Percentiles rank a stretch among this genome's conserved stretches.
phyloP scores from a whole-genome alignment of 2,329 filamentous ascomycete species.

The Immersiporthe knoxdaviesiana region DNA sequence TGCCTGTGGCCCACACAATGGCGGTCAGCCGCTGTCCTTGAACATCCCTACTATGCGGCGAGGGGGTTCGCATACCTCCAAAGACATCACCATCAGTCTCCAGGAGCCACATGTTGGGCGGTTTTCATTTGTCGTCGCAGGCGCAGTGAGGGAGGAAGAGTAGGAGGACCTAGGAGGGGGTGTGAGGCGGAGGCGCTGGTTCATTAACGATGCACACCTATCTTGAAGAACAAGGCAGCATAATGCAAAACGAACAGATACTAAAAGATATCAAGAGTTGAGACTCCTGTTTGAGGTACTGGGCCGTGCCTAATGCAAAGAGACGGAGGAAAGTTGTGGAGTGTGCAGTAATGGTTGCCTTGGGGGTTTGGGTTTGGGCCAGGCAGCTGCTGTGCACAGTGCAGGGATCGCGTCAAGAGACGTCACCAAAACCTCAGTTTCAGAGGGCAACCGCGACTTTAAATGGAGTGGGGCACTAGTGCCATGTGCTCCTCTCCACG shows the following conservation, averaged over 20 bases:
- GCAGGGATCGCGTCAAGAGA: slow-evolving; percentile 10
- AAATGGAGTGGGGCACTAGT: not conserved
- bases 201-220: not conserved
- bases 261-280: not conserved
- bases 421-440: slow-evolving; percentile 8
- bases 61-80: slow-evolving; percentile 42
- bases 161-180: not conserved
- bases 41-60: not conserved
- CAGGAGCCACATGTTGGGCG: slow-evolving; percentile 64
- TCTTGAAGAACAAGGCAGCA: not conserved
- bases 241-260: not conserved
- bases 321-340: not conserved
- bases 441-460: slow-evolving; percentile 3
- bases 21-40: slow-evolving; percentile 6
- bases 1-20: slow-evolving; percentile 50
- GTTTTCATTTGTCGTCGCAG: not conserved
- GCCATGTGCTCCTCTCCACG: slow-evolving; percentile 14
- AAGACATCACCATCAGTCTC: slow-evolving; percentile 61
- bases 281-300: not conserved
- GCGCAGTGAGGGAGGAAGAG: not conserved
- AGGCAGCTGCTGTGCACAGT: not conserved
- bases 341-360: not conserved
- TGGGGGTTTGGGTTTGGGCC: not conserved
- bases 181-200: not conserved
- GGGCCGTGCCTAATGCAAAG: not conserved